Evolutionary conservation across 2,329 filamentous ascomycete genomes (phyloP), one percentile per base, ranked within the genome.

Genomic region (Hymenoscyphus fraxineus): DNA sequence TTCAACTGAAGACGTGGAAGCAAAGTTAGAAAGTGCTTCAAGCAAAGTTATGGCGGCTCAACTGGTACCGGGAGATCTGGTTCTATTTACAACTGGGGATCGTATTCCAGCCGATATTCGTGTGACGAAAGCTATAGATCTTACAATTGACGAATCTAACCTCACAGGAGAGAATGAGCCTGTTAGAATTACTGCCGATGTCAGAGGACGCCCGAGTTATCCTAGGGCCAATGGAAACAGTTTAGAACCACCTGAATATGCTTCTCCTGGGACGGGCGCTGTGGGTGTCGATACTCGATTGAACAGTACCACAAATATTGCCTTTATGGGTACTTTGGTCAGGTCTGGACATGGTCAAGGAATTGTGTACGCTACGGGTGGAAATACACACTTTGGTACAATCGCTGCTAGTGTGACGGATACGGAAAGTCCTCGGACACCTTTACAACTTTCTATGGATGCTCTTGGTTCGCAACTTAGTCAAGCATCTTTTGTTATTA

Each of bases 261-360:
- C 83, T 35, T 84, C 83, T 19, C 81, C 85, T 38, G 85, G 83
- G 39, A 82, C 80, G 66, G 84, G 83, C 10, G 84, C 80, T 58
- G 86, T 83, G 69, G 86, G 82, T 66, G 85, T 85, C 35, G 88
- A 90, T 69, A 84, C 91, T 56, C 83, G 86, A 59, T 79, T 90
- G 60, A 91, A 90, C 67, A 89, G 90, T 62, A 86, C 89, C 71
- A 91, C 90, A 72, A 98, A 99, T 73, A 93, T 99, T 75, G 95
- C 93, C 1, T 98, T 97, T 76, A 98, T 99, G 93, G 95, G 95
- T 35, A 99, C 95, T 2, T 78, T 99, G 69, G 93, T 99, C 40
- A 92, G 94, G 69, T 97, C 94, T 41, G 95, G 95, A 12, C 90
- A 99, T 73, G 95, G 95, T 0, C 93, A 97, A 76, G 95, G 95